phyloP scores from a whole-genome alignment of 2,329 filamentous ascomycete species.

The Dendryphion nanum region DNA sequence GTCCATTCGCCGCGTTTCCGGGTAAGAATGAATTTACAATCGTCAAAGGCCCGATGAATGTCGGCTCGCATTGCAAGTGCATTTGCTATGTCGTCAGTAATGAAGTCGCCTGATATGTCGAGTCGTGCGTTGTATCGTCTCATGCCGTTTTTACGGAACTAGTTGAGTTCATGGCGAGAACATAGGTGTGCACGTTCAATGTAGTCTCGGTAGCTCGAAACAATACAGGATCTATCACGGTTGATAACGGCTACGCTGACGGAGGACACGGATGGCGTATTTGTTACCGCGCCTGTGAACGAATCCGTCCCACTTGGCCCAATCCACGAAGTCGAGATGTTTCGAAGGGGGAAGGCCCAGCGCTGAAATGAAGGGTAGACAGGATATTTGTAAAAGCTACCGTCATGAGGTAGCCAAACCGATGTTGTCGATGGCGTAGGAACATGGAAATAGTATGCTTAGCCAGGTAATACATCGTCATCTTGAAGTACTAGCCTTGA shows the following conservation, averaged over 20 bases:
- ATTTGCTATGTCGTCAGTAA: neutral
- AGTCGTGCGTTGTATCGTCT: slow-evolving; percentile 1
- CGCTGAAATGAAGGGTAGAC: neutral
- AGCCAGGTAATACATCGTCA: neutral
- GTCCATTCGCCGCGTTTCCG: neutral
- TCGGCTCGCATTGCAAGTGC: neutral
- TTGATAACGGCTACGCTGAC: neutral
- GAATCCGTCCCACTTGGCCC: neutral
- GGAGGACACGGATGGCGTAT: neutral
- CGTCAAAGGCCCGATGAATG: neutral
- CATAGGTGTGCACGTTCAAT: neutral
- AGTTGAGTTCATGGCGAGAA: neutral
- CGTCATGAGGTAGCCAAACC: no score
- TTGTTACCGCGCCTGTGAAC: neutral
- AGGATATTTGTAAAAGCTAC: neutral
- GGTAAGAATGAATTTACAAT: neutral
- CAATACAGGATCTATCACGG: slow-evolving; percentile 1
- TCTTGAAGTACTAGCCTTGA: neutral
- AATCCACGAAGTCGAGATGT: neutral
- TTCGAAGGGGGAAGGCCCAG: neutral
- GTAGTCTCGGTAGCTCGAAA: neutral
- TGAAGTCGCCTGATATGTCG: neutral
- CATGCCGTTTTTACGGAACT: neutral
- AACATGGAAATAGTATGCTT: neutral
- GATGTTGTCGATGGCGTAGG: neutral